A percentile compares a stretch with the other conserved stretches of the same genome.
Conservation (phyloP, 1,139 yeast species). For the Pneumocystis carinii region DNA sequence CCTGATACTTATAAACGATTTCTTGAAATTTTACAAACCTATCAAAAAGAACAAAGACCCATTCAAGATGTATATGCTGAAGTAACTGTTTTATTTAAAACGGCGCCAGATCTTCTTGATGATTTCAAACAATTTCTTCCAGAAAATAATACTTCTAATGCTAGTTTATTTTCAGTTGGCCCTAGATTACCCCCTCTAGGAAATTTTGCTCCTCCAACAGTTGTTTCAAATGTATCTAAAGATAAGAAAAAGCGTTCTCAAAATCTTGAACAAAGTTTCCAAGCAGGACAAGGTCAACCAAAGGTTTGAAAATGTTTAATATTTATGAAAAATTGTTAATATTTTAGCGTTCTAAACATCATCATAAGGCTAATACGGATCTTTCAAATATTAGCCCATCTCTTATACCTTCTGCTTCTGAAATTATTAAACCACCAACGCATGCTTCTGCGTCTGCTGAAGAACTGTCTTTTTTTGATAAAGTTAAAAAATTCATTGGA, state of each 20-base stretch:
- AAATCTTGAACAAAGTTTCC: neutral
- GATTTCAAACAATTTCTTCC: slow-evolving; percentile 94
- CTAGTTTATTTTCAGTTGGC: slow-evolving; percentile 5
- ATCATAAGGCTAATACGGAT: neutral
- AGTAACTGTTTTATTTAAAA: slow-evolving; percentile 73
- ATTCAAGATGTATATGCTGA: slow-evolving; percentile 90
- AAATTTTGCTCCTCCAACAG: slow-evolving; percentile 66
- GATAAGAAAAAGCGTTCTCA: slow-evolving; percentile 4
- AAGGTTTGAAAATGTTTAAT: slow-evolving; percentile 14
- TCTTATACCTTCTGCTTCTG: slow-evolving; percentile 72
- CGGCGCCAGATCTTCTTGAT: slow-evolving; percentile 85
- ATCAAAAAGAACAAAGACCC: slow-evolving; percentile 90
- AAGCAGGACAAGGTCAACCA: slow-evolving; percentile 6
- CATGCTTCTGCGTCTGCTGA: slow-evolving; percentile 29
- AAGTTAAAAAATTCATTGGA: slow-evolving; percentile 77
- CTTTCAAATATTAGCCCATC: slow-evolving; percentile 37
- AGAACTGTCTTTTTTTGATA: slow-evolving; percentile 80
- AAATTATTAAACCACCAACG: slow-evolving; percentile 58
- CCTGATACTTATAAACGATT: slow-evolving; percentile 94
- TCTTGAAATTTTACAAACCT: slow-evolving; percentile 85
- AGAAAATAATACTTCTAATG: slow-evolving; percentile 33
- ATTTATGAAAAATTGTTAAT: neutral
- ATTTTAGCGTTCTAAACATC: neutral
- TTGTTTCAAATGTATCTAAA: slow-evolving; percentile 14
- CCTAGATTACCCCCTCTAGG: slow-evolving; percentile 75